These are phyloP conservation scores for Pisolithus microcarpus DNA, from an alignment of 768 basidiomycete species.

Conservation along the genomic window DNA sequence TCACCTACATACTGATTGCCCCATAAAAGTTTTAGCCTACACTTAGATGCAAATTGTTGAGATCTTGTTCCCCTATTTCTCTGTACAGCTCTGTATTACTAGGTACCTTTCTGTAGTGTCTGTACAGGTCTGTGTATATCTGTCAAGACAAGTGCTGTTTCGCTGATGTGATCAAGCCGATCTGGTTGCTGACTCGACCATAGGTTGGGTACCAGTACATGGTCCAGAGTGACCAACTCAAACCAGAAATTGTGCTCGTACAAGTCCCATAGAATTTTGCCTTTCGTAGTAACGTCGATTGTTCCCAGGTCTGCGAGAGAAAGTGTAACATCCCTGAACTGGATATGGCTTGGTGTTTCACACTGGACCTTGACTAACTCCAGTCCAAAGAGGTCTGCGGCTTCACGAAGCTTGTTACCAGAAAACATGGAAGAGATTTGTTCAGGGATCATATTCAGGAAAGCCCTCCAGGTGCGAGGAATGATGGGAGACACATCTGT, in stretches of 20 bases:
- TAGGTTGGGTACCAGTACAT: background rate
- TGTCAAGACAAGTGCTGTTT: too few species aligned
- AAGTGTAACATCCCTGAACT: background rate
- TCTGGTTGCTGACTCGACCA: background rate
- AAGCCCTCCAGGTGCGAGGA: background rate
- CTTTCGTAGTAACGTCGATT: background rate
- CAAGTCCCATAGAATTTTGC: slow-evolving; percentile 14
- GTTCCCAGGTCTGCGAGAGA: background rate
- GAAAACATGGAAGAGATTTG: background rate
- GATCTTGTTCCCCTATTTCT: too few species aligned
- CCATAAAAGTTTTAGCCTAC: too few species aligned
- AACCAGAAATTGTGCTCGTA: slow-evolving; percentile 12
- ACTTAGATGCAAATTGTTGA: too few species aligned
- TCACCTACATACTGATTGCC: too few species aligned
- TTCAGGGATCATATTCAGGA: background rate
- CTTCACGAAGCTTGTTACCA: background rate
- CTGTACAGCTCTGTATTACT: too few species aligned
- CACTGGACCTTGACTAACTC: background rate
- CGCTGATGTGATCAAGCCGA: background rate
- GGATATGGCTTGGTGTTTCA: background rate
- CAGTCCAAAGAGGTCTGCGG: background rate
- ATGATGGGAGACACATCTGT: background rate
- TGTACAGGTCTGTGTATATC: too few species aligned
- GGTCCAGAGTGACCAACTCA: slow-evolving; percentile 14
- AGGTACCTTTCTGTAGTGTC: too few species aligned